Evolutionary conservation across 2,329 filamentous ascomycete species (phyloP).

Genomic region (Pseudogymnoascus sp.): DNA sequence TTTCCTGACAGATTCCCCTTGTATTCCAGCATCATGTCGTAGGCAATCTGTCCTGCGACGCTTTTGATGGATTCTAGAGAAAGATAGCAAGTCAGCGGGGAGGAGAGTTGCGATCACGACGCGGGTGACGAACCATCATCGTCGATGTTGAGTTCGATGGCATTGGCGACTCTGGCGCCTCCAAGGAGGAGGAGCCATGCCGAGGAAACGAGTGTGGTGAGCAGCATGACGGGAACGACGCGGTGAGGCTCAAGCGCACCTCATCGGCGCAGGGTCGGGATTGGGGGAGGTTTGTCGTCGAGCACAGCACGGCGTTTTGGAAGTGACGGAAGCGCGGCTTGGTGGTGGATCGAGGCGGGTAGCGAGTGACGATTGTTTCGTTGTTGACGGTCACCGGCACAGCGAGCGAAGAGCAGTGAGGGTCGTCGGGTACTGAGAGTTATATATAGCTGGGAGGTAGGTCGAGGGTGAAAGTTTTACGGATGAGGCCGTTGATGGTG

Average conservation of each 20-base stretch:
- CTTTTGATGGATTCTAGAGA: constrained; percentile 31
- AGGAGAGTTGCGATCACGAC: background rate
- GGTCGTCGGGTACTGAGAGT: background rate
- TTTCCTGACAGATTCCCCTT: constrained; percentile 41
- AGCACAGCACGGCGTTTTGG: background rate
- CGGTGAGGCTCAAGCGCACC: background rate
- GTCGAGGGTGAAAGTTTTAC: background rate
- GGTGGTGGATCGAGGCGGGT: background rate
- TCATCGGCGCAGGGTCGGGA: background rate
- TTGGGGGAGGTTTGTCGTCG: background rate
- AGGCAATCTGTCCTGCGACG: constrained; percentile 31
- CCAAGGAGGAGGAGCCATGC: constrained; percentile 5
- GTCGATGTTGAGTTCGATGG: background rate
- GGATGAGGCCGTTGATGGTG: background rate
- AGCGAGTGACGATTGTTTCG: background rate
- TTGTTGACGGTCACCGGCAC: background rate
- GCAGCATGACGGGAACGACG: background rate
- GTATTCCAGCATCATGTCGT: constrained; percentile 45
- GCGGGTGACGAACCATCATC: background rate
- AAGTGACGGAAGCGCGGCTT: background rate
- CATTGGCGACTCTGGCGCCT: background rate
- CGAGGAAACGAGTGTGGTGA: background rate
- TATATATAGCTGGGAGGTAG: background rate
- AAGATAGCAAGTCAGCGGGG: constrained; percentile 28
- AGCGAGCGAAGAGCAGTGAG: background rate